phyloP scores from a whole-genome alignment of 2,329 filamentous ascomycete genomes.

The Coccinonectria pachysandricola region DNA sequence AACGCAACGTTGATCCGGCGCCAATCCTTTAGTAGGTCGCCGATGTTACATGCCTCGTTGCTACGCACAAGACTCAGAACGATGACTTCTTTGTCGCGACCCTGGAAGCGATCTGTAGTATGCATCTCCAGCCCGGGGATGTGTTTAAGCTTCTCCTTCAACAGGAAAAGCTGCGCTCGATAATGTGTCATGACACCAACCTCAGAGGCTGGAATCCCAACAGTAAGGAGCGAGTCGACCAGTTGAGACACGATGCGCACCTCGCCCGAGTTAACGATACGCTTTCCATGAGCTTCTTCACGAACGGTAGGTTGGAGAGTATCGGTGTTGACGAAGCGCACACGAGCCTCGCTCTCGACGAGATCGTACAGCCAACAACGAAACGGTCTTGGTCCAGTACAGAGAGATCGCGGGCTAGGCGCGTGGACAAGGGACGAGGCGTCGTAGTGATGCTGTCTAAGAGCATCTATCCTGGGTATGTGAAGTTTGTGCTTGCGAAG shows the following conservation, averaged over 20 bases:
- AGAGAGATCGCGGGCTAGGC: conserved; percentile 40
- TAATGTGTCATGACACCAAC: conserved; percentile 98
- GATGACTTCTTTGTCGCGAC: conserved; percentile 87
- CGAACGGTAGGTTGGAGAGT: conserved; percentile 50
- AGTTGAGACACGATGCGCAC: conserved; percentile 68
- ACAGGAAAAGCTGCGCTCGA: conserved; percentile 75
- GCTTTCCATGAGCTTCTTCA: conserved; percentile 70
- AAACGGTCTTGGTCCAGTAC: conserved; percentile 36
- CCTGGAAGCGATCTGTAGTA: conserved; percentile 94
- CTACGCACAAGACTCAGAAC: conserved; percentile 80
- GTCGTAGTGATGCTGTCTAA: conserved; percentile 51
- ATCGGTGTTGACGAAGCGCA: conserved; percentile 87
- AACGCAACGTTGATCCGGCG: conserved; percentile 91
- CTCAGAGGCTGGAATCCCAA: conserved; percentile 62
- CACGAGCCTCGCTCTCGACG: conserved; percentile 59
- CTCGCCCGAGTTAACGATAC: conserved; percentile 83
- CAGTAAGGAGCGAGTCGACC: conserved; percentile 64
- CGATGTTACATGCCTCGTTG: conserved; percentile 75
- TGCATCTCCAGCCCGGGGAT: conserved; percentile 74
- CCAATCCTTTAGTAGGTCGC: conserved; percentile 86
- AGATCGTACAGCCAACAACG: conserved; percentile 70
- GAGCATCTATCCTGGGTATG: conserved; percentile 54
- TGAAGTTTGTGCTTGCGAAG: conserved; percentile 60
- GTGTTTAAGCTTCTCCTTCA: conserved; percentile 61
- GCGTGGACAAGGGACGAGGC: conserved; percentile 32